These are phyloP conservation scores for Penicillium brevicompactum DNA, from an alignment of 2,329 filamentous ascomycete genomes.

Conservation along the genomic window DNA sequence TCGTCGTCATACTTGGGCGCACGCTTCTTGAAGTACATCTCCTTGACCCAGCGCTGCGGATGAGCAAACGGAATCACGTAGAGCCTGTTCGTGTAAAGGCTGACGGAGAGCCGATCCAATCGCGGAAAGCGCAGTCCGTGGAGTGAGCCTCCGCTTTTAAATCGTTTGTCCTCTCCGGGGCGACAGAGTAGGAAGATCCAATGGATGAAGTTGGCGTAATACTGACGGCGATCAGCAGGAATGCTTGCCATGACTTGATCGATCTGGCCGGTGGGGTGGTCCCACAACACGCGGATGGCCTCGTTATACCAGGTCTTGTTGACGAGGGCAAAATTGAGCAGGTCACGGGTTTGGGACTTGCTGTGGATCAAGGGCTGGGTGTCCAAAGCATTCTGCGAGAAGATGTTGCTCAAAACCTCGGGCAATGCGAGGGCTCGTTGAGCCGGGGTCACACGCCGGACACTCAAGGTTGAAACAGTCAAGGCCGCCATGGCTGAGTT, in stretches of 20 bases:
- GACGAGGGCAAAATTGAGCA: neutral
- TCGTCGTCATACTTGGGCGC: no score
- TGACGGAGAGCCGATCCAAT: neutral
- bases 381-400: neutral
- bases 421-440: neutral
- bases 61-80: neutral
- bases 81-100: neutral
- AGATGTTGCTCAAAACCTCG: neutral
- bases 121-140: neutral
- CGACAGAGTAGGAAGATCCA: neutral
- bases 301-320: neutral
- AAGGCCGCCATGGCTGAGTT: neutral
- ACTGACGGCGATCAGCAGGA: neutral
- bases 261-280: neutral
- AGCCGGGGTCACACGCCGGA: neutral
- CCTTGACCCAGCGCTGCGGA: neutral
- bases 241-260: neutral
- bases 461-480: neutral
- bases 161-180: neutral
- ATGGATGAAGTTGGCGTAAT: neutral
- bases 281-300: neutral
- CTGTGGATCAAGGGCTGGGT: no score
- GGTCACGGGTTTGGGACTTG: neutral
- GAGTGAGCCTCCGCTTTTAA: neutral
- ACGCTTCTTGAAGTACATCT: neutral